These are phyloP conservation scores for Cyathus striatus DNA, from an alignment of 768 basidiomycete genomes.

Conservation along the genomic window DNA sequence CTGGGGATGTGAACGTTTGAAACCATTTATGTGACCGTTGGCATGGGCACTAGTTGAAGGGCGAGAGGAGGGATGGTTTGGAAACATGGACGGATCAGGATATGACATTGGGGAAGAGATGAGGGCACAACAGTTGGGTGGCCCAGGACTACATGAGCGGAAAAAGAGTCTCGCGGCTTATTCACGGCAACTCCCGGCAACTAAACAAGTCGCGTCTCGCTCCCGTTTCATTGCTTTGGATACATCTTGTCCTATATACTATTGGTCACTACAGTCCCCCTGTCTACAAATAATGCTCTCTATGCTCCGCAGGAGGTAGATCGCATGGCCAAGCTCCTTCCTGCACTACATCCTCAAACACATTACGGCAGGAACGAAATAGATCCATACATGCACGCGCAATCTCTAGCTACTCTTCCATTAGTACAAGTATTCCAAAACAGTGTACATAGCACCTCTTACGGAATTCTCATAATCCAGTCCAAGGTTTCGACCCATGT, in stretches of 20 bases:
- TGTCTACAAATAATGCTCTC: constrained; percentile 24
- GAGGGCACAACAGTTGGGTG: background rate
- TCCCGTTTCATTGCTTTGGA: no score
- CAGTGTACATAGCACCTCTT: constrained; percentile 14
- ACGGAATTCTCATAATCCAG: constrained; percentile 42
- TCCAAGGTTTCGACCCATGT: constrained; percentile 42
- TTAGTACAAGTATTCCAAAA: no score
- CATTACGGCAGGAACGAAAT: constrained; percentile 44
- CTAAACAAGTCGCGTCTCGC: no score
- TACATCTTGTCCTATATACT: no score
- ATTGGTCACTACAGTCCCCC: background rate
- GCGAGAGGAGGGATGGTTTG: constrained; percentile 13
- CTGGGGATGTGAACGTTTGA: constrained; percentile 13
- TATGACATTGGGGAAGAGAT: constrained; percentile 10
- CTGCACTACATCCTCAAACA: constrained; percentile 40
- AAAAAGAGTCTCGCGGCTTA: background rate
- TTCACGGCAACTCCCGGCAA: no score
- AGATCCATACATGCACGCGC: constrained; percentile 47
- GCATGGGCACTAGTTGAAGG: constrained; percentile 14
- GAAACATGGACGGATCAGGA: constrained; percentile 13
- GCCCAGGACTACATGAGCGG: background rate
- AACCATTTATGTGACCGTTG: constrained; percentile 16
- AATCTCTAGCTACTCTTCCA: constrained; percentile 42
- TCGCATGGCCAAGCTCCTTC: constrained; percentile 50
- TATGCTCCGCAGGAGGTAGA: constrained; percentile 28